Evolutionary conservation across 2,329 filamentous ascomycete genomes (phyloP).

Genomic region (Trichoderma sp.): DNA sequence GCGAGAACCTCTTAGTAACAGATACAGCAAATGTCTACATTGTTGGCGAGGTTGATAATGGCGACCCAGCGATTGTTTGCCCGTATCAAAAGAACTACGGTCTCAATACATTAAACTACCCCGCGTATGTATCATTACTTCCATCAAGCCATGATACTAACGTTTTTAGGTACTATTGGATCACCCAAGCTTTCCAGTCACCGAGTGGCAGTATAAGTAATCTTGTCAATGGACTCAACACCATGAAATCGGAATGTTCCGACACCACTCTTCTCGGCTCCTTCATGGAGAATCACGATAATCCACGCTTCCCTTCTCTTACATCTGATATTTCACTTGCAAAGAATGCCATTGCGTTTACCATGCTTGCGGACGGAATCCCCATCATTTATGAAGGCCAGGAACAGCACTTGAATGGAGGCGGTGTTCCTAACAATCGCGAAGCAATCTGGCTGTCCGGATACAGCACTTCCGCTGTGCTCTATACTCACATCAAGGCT

Average conservation of each 20-base stretch:
- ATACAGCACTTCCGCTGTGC: not conserved
- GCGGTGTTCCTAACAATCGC: slow-evolving; percentile 51
- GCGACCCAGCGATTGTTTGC: slow-evolving; percentile 51
- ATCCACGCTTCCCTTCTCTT: slow-evolving; percentile 53
- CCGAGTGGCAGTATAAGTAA: slow-evolving; percentile 38
- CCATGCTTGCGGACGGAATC: slow-evolving; percentile 62
- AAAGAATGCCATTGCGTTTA: slow-evolving; percentile 62
- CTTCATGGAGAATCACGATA: slow-evolving; percentile 63
- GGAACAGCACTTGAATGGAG: slow-evolving; percentile 59
- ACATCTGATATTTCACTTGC: slow-evolving; percentile 57
- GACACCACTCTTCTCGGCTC: slow-evolving; percentile 50
- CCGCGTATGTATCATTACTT: not conserved
- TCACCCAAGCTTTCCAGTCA: not conserved
- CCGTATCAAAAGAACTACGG: slow-evolving; percentile 50
- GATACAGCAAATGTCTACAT: slow-evolving; percentile 62
- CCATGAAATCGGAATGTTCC: slow-evolving; percentile 35
- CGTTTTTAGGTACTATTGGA: not conserved
- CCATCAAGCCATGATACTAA: not conserved
- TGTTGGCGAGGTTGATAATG: slow-evolving; percentile 62
- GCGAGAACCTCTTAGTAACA: slow-evolving; percentile 50
- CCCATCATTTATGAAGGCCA: slow-evolving; percentile 67
- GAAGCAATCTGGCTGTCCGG: slow-evolving; percentile 37
- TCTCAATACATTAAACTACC: slow-evolving; percentile 35
- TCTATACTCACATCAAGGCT: not conserved
- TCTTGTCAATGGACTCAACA: slow-evolving; percentile 32